phyloP scores from a whole-genome alignment of 2,329 filamentous ascomycete species.

The Cladosporium sp. region DNA sequence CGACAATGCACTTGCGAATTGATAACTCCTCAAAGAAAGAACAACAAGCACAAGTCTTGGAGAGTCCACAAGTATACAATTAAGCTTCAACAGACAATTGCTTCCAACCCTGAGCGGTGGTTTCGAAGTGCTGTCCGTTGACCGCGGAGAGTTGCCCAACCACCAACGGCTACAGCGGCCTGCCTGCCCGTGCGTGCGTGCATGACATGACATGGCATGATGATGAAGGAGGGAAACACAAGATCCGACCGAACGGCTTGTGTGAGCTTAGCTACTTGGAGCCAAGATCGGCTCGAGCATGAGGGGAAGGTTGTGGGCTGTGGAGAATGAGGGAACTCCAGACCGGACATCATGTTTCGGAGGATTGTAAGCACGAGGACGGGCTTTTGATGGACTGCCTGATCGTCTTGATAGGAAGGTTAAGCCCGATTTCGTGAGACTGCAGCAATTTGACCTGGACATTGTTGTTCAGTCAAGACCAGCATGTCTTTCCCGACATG shows the following conservation, averaged over 20 bases:
- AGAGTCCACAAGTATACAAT: not conserved
- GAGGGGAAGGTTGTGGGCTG: constrained; percentile 1
- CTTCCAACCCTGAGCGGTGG: not conserved
- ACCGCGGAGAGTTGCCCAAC: not conserved
- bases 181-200: not conserved
- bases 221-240: not conserved
- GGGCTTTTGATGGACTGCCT: not conserved
- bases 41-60: not conserved
- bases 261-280: not conserved
- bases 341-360: not conserved
- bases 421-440: not conserved
- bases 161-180: constrained; percentile 6
- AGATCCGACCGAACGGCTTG: not conserved
- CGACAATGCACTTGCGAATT: not conserved
- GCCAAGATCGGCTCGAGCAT: constrained; percentile 7
- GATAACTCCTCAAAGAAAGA: not conserved
- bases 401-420: not conserved
- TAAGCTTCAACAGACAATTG: not conserved
- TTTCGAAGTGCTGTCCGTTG: not conserved
- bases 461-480: not conserved
- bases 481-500: not conserved
- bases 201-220: not conserved
- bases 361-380: not conserved
- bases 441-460: not conserved
- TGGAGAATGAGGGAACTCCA: not conserved